phyloP scores from a whole-genome alignment of 1,284 basidiomycete species.

The Sanguinoderma infundibulare region DNA sequence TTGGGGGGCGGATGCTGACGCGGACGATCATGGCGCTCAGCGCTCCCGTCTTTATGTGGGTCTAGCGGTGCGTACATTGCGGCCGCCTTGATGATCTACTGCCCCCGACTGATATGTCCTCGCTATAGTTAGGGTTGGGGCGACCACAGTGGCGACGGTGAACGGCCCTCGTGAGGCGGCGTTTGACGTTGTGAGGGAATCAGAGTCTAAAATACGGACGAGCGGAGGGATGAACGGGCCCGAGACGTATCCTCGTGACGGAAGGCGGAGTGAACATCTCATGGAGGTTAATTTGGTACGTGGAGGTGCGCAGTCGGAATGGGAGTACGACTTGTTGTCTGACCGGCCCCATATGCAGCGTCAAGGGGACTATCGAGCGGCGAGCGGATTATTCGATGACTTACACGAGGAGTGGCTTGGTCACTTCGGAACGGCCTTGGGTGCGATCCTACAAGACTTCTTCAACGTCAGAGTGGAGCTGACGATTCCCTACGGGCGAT shows the following conservation, averaged over 20 bases:
- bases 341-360: neutral
- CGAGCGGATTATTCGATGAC: neutral
- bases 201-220: neutral
- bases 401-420: neutral
- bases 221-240: neutral
- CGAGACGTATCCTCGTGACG: slow-evolving; percentile 3
- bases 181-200: neutral
- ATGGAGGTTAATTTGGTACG: neutral
- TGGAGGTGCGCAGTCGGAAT: neutral
- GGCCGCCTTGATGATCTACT: neutral
- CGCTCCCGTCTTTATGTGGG: neutral
- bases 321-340: neutral
- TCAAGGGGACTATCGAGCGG: neutral
- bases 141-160: neutral
- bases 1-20: neutral
- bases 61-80: neutral
- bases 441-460: neutral
- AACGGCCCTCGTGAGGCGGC: neutral
- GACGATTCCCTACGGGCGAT: neutral
- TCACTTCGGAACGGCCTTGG: neutral
- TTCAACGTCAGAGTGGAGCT: neutral
- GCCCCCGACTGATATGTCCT: neutral
- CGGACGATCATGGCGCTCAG: neutral
- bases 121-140: neutral
- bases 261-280: neutral